Evolutionary conservation across 495 filamentous ascomycete genomes (phyloP).

Genomic region (Pseudevernia furfuracea): DNA sequence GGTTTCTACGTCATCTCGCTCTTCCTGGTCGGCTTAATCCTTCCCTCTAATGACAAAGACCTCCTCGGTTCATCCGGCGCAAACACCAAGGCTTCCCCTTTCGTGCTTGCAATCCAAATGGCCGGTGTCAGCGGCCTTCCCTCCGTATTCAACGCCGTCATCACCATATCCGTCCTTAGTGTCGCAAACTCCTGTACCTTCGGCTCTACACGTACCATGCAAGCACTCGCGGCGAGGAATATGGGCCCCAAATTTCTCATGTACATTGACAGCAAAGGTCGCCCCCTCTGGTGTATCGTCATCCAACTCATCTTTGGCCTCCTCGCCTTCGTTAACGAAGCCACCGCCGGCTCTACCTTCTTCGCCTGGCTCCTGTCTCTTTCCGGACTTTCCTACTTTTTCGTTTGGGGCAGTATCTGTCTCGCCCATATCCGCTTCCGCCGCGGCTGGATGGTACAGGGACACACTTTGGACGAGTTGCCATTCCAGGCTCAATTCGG

Average conservation of each 20-base stretch:
- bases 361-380: conserved; percentile 62
- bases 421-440: conserved; percentile 71
- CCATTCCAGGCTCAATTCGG: conserved; percentile 61
- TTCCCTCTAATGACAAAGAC: conserved; percentile 45
- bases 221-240: conserved; percentile 48
- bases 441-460: conserved; percentile 46
- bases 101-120: conserved; percentile 61
- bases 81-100: conserved; percentile 59
- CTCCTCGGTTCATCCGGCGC: conserved; percentile 41
- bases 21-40: conserved; percentile 64
- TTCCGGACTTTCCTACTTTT: conserved; percentile 58
- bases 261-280: conserved; percentile 52
- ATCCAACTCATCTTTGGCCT: conserved; percentile 48
- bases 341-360: conserved; percentile 32
- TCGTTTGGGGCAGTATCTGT: conserved; percentile 66
- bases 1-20: conserved; percentile 68
- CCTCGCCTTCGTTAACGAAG: conserved; percentile 49
- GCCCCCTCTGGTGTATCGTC: conserved; percentile 47
- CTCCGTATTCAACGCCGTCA: conserved; percentile 67
- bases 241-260: conserved; percentile 52
- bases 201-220: conserved; percentile 56
- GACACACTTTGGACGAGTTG: conserved; percentile 59
- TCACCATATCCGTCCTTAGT: conserved; percentile 59
- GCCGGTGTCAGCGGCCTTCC: conserved; percentile 60
- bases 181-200: conserved; percentile 59